phyloP scores from a whole-genome alignment of 2,329 filamentous ascomycete species.

The Metarhizium robertsii region DNA sequence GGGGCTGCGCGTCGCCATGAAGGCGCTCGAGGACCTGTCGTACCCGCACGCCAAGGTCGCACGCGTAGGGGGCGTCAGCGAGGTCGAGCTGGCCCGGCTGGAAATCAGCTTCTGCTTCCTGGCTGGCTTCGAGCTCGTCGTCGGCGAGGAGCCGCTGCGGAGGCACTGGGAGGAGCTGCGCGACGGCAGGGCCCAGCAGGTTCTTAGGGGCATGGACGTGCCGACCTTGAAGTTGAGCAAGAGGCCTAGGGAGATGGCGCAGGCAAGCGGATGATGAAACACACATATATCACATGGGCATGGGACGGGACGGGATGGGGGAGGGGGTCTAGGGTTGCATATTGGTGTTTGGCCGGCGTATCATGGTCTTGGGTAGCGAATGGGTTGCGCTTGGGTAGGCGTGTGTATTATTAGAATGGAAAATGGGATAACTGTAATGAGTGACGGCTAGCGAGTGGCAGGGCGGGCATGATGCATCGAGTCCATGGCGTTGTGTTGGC shows the following conservation, averaged over 20 bases:
- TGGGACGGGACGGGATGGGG: background rate
- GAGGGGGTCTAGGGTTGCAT: background rate
- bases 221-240: slow-evolving; percentile 19
- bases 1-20: slow-evolving; percentile 80
- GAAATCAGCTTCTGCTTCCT: slow-evolving; percentile 88
- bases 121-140: slow-evolving; percentile 73
- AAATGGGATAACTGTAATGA: no score
- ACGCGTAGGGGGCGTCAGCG: slow-evolving; percentile 79
- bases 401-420: background rate
- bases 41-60: slow-evolving; percentile 79
- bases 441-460: no score
- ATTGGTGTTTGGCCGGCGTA: background rate
- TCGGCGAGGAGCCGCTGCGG: slow-evolving; percentile 22
- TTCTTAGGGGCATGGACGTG: slow-evolving; percentile 16
- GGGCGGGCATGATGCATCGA: no score
- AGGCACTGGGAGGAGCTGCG: slow-evolving; percentile 25
- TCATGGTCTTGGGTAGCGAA: background rate
- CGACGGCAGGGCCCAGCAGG: slow-evolving; percentile 17
- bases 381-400: background rate
- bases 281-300: background rate
- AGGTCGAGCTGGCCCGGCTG: slow-evolving; percentile 68
- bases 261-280: slow-evolving; percentile 1
- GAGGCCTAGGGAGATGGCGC: slow-evolving; percentile 7
- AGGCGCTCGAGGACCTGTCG: slow-evolving; percentile 85
- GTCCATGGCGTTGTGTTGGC: no score